Evolutionary conservation across 1,139 yeast species (phyloP).

Genomic region (Diutina catenulata): DNA sequence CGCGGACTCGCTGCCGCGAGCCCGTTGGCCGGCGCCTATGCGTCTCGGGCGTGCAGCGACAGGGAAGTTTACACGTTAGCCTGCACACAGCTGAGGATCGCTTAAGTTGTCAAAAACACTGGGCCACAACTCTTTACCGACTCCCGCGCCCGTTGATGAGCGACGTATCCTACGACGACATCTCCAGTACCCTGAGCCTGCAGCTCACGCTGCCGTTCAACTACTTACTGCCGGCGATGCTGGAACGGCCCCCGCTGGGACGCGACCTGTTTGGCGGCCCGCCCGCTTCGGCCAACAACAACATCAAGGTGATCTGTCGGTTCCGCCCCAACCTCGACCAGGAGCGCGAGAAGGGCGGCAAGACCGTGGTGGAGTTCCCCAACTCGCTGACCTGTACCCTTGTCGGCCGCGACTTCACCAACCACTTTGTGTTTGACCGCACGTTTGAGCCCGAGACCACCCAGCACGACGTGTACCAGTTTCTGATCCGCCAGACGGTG

Average conservation of each 20-base stretch:
- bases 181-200: constrained; percentile 3
- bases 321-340: constrained; percentile 2
- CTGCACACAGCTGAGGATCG: too few relatives aligned
- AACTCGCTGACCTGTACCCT: not conserved
- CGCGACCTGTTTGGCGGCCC: not conserved
- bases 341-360: not conserved
- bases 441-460: constrained; percentile 41
- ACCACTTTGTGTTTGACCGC: constrained; percentile 49
- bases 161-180: constrained; percentile 5
- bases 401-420: constrained; percentile 2
- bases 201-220: constrained; percentile 5
- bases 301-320: constrained; percentile 3
- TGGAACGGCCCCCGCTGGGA: constrained; percentile 5
- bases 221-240: not conserved
- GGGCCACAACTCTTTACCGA: too few relatives aligned
- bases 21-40: too few relatives aligned
- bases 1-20: too few relatives aligned
- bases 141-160: too few relatives aligned
- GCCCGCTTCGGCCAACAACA: not conserved
- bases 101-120: too few relatives aligned
- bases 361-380: not conserved
- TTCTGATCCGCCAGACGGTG: constrained; percentile 45
- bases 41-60: too few relatives aligned
- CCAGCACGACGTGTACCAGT: constrained; percentile 54
- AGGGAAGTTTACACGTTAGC: too few relatives aligned